Percentiles rank a stretch among this genome's conserved stretches.
phyloP scores from a whole-genome alignment of 805 yeast species.

The Suhomyces emberorum region DNA sequence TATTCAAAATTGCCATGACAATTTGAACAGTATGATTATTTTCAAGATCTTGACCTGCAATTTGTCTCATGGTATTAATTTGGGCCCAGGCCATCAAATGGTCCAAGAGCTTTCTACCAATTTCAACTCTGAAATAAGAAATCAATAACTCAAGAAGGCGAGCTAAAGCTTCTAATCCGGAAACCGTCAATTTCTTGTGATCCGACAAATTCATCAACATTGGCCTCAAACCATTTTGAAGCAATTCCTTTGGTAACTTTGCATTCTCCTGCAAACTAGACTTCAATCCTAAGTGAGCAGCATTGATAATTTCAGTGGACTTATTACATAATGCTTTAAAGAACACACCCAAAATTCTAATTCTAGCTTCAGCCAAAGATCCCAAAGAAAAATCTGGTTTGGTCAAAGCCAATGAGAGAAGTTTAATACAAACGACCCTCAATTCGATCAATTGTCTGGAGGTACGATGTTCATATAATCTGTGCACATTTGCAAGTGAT shows the following conservation, averaged over 20 bases:
- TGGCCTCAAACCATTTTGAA: slow-evolving; percentile 95
- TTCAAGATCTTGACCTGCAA: slow-evolving; percentile 76
- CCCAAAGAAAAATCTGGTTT: slow-evolving; percentile 79
- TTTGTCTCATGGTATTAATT: slow-evolving; percentile 67
- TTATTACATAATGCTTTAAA: slow-evolving; percentile 88
- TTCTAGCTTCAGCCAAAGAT: slow-evolving; percentile 73
- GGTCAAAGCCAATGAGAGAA: slow-evolving; percentile 78
- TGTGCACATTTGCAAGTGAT: slow-evolving; percentile 81
- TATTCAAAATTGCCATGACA: slow-evolving; percentile 84
- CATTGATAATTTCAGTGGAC: slow-evolving; percentile 83
- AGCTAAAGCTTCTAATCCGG: slow-evolving; percentile 89
- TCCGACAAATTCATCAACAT: slow-evolving; percentile 94
- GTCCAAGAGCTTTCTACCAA: slow-evolving; percentile 87
- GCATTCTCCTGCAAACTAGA: slow-evolving; percentile 81
- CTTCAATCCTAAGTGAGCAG: slow-evolving; percentile 86
- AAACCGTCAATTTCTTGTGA: slow-evolving; percentile 82
- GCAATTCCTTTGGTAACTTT: slow-evolving; percentile 85
- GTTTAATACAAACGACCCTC: slow-evolving; percentile 83
- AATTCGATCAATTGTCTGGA: slow-evolving; percentile 83
- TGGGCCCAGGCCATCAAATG: slow-evolving; percentile 97
- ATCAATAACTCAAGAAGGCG: slow-evolving; percentile 80
- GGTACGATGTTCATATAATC: slow-evolving; percentile 82
- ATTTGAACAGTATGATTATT: slow-evolving; percentile 81
- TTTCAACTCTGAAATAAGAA: slow-evolving; percentile 93
- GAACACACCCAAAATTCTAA: slow-evolving; percentile 86